Base-by-base conservation (phyloP, 371 early-diverging fungal species). In the Mucor lusitanicus region DNA sequence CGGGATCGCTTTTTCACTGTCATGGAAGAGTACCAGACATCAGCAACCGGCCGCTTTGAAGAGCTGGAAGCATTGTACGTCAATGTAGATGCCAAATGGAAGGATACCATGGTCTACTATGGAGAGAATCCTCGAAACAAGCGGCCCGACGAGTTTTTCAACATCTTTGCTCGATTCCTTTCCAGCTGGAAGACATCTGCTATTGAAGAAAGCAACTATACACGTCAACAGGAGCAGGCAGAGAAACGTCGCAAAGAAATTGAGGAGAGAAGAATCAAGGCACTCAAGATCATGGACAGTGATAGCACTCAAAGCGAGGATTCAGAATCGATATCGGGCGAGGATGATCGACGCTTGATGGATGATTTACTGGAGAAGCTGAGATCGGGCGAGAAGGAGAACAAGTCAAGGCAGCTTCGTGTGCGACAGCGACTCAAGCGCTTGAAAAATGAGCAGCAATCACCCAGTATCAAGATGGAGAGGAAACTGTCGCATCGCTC, bases 141-240 rank as follows among this genome's bases (percentile, higher is more conserved):
- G 74, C 88, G 88, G 57, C 92, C 93, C 0, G 95, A 95, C 61
- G 95, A 94, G 65, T 95, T 93, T 77, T 94, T 94, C 81, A 86
- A 88, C 3, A 86, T 92, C 27, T 92, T 92, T 75, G 84, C 88
- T 68, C 85, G 83, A 1, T 94, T 94, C 64, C 57, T 68, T 8
- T 12, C 32, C 17, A 37, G 53, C 5, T 61, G 59, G 72, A 72
- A 77, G 48, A 67, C 54, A 19, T 76, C 78, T 3, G 70, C 72
- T 0, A 21, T 62, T 3, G 78, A 76, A 53, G 81, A 83, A 46
- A 57, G 69, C 21, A 69, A 70, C 35, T 69, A 79, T 44, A 55
- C 56, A 0, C 61, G 74, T 44, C 59, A 71, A 57, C 59, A 69
- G 50, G 81, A 79, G 61, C 61, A 72, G 28, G 75, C 78, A 21